These are phyloP conservation scores for Phytophthora melonis DNA, from an alignment of 352 stramenopile species.

Conservation along the genomic window DNA sequence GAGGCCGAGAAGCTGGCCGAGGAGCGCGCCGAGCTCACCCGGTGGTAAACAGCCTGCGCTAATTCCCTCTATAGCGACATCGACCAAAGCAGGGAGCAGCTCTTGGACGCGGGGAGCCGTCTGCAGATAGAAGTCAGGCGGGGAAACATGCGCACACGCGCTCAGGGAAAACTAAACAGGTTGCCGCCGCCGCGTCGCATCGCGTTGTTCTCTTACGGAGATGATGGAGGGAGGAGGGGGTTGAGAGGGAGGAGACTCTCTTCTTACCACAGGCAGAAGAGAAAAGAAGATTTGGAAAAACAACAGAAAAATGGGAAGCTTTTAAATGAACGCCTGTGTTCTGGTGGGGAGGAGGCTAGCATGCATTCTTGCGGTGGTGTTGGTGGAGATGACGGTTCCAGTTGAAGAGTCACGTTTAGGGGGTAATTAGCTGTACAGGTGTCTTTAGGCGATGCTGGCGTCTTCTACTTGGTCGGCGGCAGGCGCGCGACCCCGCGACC, in stretches of 20 bases:
- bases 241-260: neutral
- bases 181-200: conserved; percentile 1
- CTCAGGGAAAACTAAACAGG: neutral
- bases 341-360: conserved; percentile 6
- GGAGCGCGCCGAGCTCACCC: conserved; percentile 83
- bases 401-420: conserved; percentile 26
- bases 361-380: neutral
- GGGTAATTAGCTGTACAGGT: neutral
- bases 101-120: neutral
- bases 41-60: conserved; percentile 64
- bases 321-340: conserved; percentile 21
- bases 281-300: conserved; percentile 6
- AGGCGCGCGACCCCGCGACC: conserved; percentile 18
- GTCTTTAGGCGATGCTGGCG: conserved; percentile 20
- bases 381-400: conserved; percentile 19
- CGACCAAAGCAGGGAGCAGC: neutral
- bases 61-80: neutral
- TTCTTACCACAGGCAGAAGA: conserved; percentile 11
- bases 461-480: conserved; percentile 33
- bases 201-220: too few relatives aligned
- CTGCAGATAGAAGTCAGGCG: conserved; percentile 18
- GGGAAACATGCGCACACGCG: neutral
- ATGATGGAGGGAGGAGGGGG: neutral
- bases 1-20: conserved; percentile 67
- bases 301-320: conserved; percentile 36